Evolutionary conservation across 2,329 filamentous ascomycete genomes (phyloP).

Genomic region (Diplocarpon mali): DNA sequence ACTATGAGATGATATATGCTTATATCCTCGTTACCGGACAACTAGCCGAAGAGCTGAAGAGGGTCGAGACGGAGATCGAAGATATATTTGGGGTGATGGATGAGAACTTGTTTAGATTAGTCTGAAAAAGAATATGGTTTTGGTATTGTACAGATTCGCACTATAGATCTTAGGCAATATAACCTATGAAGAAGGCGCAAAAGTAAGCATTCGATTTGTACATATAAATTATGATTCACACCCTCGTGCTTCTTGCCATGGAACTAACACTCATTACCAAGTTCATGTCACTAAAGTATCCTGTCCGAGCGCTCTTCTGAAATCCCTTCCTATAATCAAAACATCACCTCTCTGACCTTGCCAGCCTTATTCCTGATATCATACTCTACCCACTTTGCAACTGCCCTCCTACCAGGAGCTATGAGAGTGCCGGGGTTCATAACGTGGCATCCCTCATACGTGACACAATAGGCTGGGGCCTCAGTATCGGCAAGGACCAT

Average conservation of each 20-base stretch:
- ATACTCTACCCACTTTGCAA: conserved; percentile 82
- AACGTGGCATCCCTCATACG: conserved; percentile 91
- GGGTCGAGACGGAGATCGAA: conserved; percentile 50
- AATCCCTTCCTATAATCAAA: conserved; percentile 10
- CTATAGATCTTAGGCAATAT: too few relatives aligned
- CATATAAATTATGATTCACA: too few relatives aligned
- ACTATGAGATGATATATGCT: conserved; percentile 87
- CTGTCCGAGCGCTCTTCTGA: neutral
- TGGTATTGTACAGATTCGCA: too few relatives aligned
- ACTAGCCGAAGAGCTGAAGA: conserved; percentile 52
- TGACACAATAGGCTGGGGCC: conserved; percentile 71
- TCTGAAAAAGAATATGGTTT: neutral
- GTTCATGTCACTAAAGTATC: neutral
- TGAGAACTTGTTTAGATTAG: conserved; percentile 44
- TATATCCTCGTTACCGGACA: conserved; percentile 65
- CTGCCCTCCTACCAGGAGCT: conserved; percentile 54
- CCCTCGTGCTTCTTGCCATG: too few relatives aligned
- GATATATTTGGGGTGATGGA: conserved; percentile 51
- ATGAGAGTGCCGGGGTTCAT: conserved; percentile 82
- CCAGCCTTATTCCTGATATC: conserved; percentile 37
- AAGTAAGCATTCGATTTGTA: too few relatives aligned
- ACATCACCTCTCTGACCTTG: conserved; percentile 24
- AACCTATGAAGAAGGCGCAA: too few relatives aligned
- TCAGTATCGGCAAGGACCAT: conserved; percentile 76
- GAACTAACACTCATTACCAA: too few relatives aligned